These are phyloP conservation scores for Parietaria judaica DNA, from an alignment of 306 rosid species.

Conservation along the genomic window DNA sequence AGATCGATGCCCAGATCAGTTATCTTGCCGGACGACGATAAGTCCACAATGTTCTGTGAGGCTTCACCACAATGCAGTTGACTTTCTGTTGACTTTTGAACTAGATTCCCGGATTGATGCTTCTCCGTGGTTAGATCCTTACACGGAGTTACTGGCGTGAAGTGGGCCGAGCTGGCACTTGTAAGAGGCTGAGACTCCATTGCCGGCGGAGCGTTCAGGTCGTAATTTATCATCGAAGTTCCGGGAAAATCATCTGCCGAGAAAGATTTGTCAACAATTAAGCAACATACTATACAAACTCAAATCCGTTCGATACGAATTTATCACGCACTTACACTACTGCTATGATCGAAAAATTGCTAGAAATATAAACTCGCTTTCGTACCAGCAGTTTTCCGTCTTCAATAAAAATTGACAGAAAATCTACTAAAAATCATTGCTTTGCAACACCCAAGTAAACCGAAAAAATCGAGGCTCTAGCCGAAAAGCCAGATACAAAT, in stretches of 20 bases:
- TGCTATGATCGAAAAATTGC: background rate
- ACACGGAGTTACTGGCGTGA: slow-evolving; percentile 29
- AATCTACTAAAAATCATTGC: no score
- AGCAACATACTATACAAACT: slow-evolving; percentile 8
- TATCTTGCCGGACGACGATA: slow-evolving; percentile 43
- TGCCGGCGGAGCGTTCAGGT: slow-evolving; percentile 31
- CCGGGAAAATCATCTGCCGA: slow-evolving; percentile 43
- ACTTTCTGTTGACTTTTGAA: slow-evolving; percentile 28
- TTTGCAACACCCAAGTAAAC: no score
- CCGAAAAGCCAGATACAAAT: no score
- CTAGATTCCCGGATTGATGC: slow-evolving; percentile 29
- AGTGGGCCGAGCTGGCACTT: slow-evolving; percentile 27
- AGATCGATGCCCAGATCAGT: slow-evolving; percentile 44
- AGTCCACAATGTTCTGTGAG: slow-evolving; percentile 50
- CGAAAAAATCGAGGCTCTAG: no score
- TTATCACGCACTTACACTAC: slow-evolving; percentile 4
- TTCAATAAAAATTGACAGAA: no score
- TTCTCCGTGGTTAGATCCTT: slow-evolving; percentile 22
- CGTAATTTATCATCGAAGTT: slow-evolving; percentile 26
- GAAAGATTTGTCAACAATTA: slow-evolving; percentile 5
- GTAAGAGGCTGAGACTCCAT: slow-evolving; percentile 29
- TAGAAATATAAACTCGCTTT: no score
- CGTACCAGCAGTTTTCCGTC: no score
- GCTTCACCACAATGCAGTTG: slow-evolving; percentile 38
- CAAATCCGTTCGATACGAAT: slow-evolving; percentile 6